These are phyloP conservation scores for Penicillium sp. DNA, from an alignment of 2,329 filamentous ascomycete species.

Conservation along the genomic window DNA sequence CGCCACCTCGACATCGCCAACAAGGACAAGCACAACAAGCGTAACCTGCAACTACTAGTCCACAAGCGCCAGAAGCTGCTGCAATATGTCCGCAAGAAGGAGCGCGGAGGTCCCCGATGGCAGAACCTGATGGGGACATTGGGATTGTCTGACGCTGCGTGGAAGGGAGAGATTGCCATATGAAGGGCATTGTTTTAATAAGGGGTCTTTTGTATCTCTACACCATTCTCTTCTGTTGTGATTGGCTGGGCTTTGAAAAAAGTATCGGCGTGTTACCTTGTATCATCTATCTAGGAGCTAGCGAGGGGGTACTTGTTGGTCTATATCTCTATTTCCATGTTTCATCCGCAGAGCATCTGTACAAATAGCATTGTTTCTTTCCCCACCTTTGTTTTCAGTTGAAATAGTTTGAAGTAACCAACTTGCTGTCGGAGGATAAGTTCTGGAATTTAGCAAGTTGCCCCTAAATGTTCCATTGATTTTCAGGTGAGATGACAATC, in stretches of 20 bases:
- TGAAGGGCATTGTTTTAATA: conserved; percentile 41
- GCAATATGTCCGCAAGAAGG: conserved; percentile 81
- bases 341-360: conserved; percentile 16
- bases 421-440: not conserved
- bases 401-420: not conserved
- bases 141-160: conserved; percentile 82
- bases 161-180: conserved; percentile 82
- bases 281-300: conserved; percentile 10
- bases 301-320: conserved; percentile 10
- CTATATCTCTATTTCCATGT: conserved; percentile 4
- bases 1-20: conserved; percentile 68
- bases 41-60: conserved; percentile 79
- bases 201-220: conserved; percentile 11
- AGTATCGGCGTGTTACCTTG: conserved; percentile 15
- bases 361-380: conserved; percentile 24
- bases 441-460: not conserved
- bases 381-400: not conserved
- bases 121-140: conserved; percentile 78
- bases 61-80: conserved; percentile 87
- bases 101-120: conserved; percentile 88
- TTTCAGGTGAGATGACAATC: not conserved
- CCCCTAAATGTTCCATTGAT: not conserved
- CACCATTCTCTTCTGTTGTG: conserved; percentile 1
- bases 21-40: conserved; percentile 92
- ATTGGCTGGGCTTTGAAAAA: conserved; percentile 6